Evolutionary conservation across 108 stramenopile genomes (phyloP), one percentile per base, ranked within the genome.

Genomic region (Nitzschia palea): DNA sequence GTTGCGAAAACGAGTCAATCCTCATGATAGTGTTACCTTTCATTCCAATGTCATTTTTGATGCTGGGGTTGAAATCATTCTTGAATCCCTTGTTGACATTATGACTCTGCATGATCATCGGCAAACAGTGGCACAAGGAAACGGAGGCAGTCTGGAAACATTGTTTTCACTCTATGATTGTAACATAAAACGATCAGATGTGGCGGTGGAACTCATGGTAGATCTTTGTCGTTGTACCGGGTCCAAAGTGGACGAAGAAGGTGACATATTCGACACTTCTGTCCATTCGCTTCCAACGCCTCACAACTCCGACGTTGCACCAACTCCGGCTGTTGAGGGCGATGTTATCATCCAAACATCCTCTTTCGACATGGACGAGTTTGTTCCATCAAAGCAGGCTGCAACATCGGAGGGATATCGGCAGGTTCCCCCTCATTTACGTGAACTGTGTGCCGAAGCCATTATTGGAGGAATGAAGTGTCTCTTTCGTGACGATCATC

Each of bases 121-220:
- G 4, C 71, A 77, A 25, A 74, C 78, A 1, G 69, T 79, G 20
- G 75, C 70, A 9, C 57, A 71, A 23, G 69, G 74, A 14, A 68
- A 76, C 66, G 74, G 74, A 51, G 80, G 88, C 28, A 75, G 83
- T 18, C 69, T 94, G 12, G 93, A 94, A 64, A 85, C 82, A 42
- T 76, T 94, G 31, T 94, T 91, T 80, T 70, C 71, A 25, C 84
- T 76, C 9, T 94, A 89, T 65, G 93, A 94, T 69, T 94, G 93
- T 29, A 80, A 86, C 63, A 56, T 88, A 22, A 78, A 50, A 15
- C 83, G 84, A 18, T 84, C 85, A 0, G 93, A 94, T 76, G 88
- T 90, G 10, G 89, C 88, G 14, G 77, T 77, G 4, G 87, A 83
- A 27, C 63, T 94, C 47, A 74, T 90, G 34, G 76, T 88, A 9